Base-by-base conservation (phyloP, 2,329 filamentous ascomycete genomes). In the Cladobotryum protrusum region DNA sequence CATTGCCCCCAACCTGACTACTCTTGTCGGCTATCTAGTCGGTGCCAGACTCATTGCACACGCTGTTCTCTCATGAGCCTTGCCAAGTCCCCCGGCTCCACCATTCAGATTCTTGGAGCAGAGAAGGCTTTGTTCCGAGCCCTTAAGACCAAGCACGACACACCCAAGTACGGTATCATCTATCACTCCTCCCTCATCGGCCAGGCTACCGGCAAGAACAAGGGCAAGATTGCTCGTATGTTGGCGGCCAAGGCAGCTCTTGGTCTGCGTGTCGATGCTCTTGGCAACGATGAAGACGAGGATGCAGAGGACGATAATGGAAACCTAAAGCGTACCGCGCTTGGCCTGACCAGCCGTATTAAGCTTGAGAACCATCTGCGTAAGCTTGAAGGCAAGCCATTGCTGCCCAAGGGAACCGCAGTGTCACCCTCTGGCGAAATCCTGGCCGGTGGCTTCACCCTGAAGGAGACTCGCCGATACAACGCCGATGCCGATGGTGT, bases 111-210 rank as follows among this genome's bases (percentile, higher is more conserved):
- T 64, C 83, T 97, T 50, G 93, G 93, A 76, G 93, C 93, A 53
- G 93, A 99, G 76, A 99, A 99, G 80, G 93, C 93, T 7, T 83
- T 99, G 41, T 99, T 99, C 85, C 85, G 93, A 64, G 93, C 93
- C 17, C 79, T 99, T 56, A 99, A 99, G 82, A 99, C 93, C 45
- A 97, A 99, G 80, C 92, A 97, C 71, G 90, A 96, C 66, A 99
- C 93, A 36, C 93, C 93, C 66, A 99, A 97, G 73, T 99, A 97
- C 64, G 93, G 93, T 79, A 79, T 95, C 57, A 89, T 95, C 67
- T 95, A 93, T 74, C 87, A 95, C 71, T 87, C 88, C 44, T 93
- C 89, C 24, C 81, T 99, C 42, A 95, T 99, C 57, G 95, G 93
- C 41, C 93, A 99, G 74, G 93, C 93, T 29, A 95, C 89, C 17